phyloP scores from a whole-genome alignment of 1,284 basidiomycete genomes.

The Puccinia novopanici region DNA sequence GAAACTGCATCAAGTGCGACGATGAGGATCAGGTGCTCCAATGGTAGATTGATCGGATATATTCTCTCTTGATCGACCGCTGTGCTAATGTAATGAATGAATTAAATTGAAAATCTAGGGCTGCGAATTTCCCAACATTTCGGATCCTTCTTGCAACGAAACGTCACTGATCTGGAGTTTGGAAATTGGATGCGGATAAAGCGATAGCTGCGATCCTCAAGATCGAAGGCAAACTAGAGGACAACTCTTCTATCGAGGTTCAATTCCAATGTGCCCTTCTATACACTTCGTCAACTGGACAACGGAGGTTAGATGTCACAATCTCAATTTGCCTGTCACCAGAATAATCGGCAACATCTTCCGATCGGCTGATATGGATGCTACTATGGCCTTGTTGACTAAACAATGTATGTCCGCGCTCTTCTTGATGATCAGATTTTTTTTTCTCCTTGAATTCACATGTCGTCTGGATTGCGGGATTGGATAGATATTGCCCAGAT shows the following conservation, averaged over 20 bases:
- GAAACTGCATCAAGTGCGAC: constrained; percentile 79
- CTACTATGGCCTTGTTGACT: constrained; percentile 72
- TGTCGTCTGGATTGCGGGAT: neutral
- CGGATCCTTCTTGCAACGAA: constrained; percentile 79
- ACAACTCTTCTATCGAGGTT: constrained; percentile 69
- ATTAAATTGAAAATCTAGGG: no score
- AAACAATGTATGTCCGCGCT: constrained; percentile 75
- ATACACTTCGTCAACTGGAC: constrained; percentile 78
- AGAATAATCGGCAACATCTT: constrained; percentile 88
- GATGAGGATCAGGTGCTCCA: constrained; percentile 80
- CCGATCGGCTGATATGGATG: constrained; percentile 87
- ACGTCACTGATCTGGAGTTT: constrained; percentile 75
- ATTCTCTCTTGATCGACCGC: neutral
- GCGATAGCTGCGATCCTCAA: constrained; percentile 71
- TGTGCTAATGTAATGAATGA: no score
- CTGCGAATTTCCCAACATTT: constrained; percentile 72
- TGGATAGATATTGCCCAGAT: constrained; percentile 70
- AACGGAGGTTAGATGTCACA: constrained; percentile 84
- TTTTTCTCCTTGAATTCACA: neutral
- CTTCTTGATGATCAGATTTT: neutral
- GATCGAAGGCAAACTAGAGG: constrained; percentile 69
- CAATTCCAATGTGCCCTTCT: constrained; percentile 87
- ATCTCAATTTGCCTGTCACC: constrained; percentile 78
- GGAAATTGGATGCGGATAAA: constrained; percentile 81
- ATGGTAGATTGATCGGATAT: constrained; percentile 64